Evolutionary conservation across 129 eudicot genomes (phyloP).

Genomic region (Solidago caesia): DNA sequence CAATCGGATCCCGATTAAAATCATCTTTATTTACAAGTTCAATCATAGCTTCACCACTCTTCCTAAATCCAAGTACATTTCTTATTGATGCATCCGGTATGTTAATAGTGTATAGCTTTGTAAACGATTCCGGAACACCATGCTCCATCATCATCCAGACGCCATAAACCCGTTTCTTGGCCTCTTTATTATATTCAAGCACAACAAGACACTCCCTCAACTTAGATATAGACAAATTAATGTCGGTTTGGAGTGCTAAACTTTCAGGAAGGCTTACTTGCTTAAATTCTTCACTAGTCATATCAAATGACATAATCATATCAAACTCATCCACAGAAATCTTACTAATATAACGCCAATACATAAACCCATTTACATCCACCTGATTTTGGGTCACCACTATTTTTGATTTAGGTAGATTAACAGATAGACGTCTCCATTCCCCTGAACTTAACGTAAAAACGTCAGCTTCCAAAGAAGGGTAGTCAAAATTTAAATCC

Average conservation of each 20-base stretch:
- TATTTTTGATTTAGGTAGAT: not conserved
- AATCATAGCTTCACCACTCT: not conserved
- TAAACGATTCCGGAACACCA: not conserved
- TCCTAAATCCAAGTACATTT: not conserved
- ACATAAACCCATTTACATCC: not conserved
- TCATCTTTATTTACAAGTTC: not conserved
- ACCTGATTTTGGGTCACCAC: not conserved
- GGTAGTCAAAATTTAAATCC: not conserved
- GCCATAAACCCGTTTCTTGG: not conserved
- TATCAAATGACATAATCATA: not conserved
- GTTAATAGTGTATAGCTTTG: not conserved
- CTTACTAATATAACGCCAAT: not conserved
- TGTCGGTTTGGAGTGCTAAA: not conserved
- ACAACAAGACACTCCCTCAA: not conserved
- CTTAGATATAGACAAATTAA: not conserved
- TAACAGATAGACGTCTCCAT: not conserved
- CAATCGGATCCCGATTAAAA: not conserved
- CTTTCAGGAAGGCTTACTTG: not conserved
- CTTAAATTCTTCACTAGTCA: not conserved
- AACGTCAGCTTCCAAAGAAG: not conserved
- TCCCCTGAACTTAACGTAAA: not conserved
- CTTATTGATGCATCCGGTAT: not conserved
- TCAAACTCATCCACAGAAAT: not conserved
- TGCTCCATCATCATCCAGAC: conserved; percentile 4
- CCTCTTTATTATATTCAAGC: not conserved